A percentile compares a stretch with the other conserved stretches of the same genome.
These are phyloP conservation scores for Dactylonectria macrodidyma DNA, from an alignment of 2,329 filamentous ascomycete genomes.

Conservation along the genomic window DNA sequence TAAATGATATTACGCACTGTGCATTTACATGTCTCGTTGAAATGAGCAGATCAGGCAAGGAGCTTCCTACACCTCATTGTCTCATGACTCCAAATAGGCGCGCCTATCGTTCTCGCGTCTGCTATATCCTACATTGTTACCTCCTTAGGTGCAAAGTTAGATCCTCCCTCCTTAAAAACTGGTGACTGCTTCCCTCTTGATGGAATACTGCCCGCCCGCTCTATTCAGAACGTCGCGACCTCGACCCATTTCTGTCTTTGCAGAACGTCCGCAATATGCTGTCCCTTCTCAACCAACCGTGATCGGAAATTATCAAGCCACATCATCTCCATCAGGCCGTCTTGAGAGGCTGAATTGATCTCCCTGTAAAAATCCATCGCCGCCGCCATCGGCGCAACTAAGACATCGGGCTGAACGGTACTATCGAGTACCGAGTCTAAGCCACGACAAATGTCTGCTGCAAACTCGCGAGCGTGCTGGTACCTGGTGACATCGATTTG, in stretches of 20 bases:
- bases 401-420: conserved; percentile 63
- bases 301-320: conserved; percentile 64
- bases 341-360: conserved; percentile 55
- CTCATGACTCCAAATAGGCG: background rate
- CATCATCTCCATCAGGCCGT: conserved; percentile 61
- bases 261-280: conserved; percentile 57
- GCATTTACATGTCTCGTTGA: too few relatives aligned
- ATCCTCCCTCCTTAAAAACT: background rate
- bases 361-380: conserved; percentile 60
- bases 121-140: background rate
- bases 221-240: conserved; percentile 47
- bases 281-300: conserved; percentile 57
- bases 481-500: conserved; percentile 61
- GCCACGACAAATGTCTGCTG: conserved; percentile 65
- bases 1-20: conserved; percentile 32
- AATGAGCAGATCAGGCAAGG: background rate
- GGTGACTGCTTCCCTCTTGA: background rate
- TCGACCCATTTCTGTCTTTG: conserved; percentile 59
- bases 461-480: conserved; percentile 60
- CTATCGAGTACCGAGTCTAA: conserved; percentile 63
- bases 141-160: background rate
- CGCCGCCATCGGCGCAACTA: conserved; percentile 60
- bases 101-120: background rate
- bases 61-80: background rate
- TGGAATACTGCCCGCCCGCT: background rate